These are phyloP conservation scores for Claviceps humidiphila DNA, from an alignment of 2,329 filamentous ascomycete species.

Conservation along the genomic window DNA sequence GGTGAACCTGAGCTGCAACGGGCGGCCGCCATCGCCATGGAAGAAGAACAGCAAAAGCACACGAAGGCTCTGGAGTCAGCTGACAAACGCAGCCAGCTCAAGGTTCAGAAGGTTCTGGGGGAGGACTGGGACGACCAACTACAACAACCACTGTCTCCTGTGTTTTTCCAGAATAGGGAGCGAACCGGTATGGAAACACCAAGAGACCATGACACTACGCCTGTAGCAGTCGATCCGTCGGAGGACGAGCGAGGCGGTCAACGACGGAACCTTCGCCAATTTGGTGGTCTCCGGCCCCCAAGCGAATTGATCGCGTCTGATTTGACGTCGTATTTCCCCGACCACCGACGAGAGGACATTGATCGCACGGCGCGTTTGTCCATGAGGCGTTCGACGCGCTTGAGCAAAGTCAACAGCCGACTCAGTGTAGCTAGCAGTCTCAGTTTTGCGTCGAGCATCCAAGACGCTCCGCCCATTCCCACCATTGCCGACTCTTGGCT, in stretches of 20 bases:
- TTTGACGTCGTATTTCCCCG: slow-evolving; percentile 91
- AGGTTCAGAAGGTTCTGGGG: slow-evolving; percentile 79
- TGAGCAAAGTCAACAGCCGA: slow-evolving; percentile 86
- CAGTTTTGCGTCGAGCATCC: slow-evolving; percentile 83
- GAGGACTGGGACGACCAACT: slow-evolving; percentile 71
- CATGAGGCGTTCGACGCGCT: slow-evolving; percentile 73
- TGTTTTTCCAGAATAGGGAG: slow-evolving; percentile 57
- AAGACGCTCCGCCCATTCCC: slow-evolving; percentile 87
- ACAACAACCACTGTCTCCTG: slow-evolving; percentile 76
- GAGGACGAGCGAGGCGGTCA: slow-evolving; percentile 19
- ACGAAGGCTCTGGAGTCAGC: slow-evolving; percentile 46
- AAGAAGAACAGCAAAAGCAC: slow-evolving; percentile 69
- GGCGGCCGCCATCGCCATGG: slow-evolving; percentile 76
- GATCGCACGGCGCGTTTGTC: slow-evolving; percentile 91
- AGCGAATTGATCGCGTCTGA: slow-evolving; percentile 97
- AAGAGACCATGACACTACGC: slow-evolving; percentile 43
- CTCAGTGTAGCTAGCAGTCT: slow-evolving; percentile 88
- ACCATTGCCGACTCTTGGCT: slow-evolving; percentile 94
- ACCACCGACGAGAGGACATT: slow-evolving; percentile 86
- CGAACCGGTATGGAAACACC: slow-evolving; percentile 43
- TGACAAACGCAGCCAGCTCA: slow-evolving; percentile 69
- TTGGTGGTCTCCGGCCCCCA: slow-evolving; percentile 83
- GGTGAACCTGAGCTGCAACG: slow-evolving; percentile 75
- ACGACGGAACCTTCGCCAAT: slow-evolving; percentile 53
- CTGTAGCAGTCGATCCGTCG: slow-evolving; percentile 25